Conservation (phyloP, 495 filamentous ascomycete genomes). For the Penicillium steckii region DNA sequence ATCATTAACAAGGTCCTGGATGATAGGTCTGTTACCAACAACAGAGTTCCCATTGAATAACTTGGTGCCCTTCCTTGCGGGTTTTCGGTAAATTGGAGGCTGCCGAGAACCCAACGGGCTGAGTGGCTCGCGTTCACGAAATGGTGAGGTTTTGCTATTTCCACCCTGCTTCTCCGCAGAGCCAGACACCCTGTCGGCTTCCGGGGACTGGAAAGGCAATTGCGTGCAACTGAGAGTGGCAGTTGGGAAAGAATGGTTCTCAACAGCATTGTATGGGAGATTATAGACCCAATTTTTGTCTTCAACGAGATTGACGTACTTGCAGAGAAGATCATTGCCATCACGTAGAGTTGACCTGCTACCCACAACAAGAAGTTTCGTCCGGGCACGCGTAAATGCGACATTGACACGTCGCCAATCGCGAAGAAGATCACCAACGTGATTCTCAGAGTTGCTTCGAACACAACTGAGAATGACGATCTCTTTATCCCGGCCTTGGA, state of each 20-base stretch:
- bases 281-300: constrained; percentile 72
- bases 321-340: constrained; percentile 71
- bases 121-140: constrained; percentile 35
- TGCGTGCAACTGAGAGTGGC: constrained; percentile 17
- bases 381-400: constrained; percentile 86
- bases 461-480: constrained; percentile 84
- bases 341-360: constrained; percentile 69
- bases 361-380: constrained; percentile 85
- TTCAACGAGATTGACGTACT: constrained; percentile 76
- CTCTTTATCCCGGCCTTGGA: constrained; percentile 94
- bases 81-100: constrained; percentile 25
- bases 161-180: constrained; percentile 13
- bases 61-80: constrained; percentile 40
- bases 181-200: neutral
- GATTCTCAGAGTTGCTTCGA: constrained; percentile 74
- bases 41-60: constrained; percentile 34
- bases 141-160: constrained; percentile 14
- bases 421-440: constrained; percentile 82
- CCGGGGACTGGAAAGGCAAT: constrained; percentile 17
- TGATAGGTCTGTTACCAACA: constrained; percentile 44
- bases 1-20: constrained; percentile 56
- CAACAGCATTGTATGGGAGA: constrained; percentile 57
- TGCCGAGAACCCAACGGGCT: constrained; percentile 34
- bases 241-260: constrained; percentile 65
- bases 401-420: constrained; percentile 96